Percentiles rank a stretch among this genome's conserved stretches.
These are phyloP conservation scores for Malus orientalis DNA, from an alignment of 306 rosid genomes.

Conservation along the genomic window DNA sequence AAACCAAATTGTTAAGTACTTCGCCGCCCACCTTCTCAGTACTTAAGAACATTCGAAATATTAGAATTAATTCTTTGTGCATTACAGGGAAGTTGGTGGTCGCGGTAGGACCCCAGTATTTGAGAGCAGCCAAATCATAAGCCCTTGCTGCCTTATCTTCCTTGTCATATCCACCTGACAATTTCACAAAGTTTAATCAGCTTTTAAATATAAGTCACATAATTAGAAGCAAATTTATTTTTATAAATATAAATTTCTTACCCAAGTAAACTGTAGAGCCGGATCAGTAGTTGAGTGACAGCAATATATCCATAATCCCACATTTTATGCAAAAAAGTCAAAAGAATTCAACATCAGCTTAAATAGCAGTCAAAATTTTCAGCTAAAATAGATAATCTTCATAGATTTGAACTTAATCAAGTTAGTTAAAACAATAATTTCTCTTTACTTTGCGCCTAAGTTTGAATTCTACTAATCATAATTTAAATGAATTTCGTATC, in stretches of 20 bases:
- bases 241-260: slow-evolving; percentile 16
- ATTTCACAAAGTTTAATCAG: background rate
- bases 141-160: slow-evolving; percentile 99
- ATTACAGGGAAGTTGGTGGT: slow-evolving; percentile 93
- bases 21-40: background rate
- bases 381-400: background rate
- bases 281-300: slow-evolving; percentile 25
- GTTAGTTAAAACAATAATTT: no score
- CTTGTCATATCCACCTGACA: slow-evolving; percentile 93
- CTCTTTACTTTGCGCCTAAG: fast-evolving
- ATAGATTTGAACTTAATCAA: background rate
- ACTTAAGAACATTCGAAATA: background rate
- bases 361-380: slow-evolving; percentile 35
- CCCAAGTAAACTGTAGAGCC: slow-evolving; percentile 79
- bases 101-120: slow-evolving; percentile 94
- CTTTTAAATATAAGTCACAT: background rate
- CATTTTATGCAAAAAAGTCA: slow-evolving; percentile 54
- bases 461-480: fast-evolving
- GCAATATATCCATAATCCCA: slow-evolving; percentile 34
- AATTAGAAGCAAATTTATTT: no score
- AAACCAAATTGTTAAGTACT: background rate
- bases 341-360: slow-evolving; percentile 32
- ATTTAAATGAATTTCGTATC: no score
- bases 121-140: slow-evolving; percentile 95
- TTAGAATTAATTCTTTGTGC: background rate